Base-by-base conservation (phyloP, 1,139 yeast genomes). In the Hemisphaericaspora lyxosophila region DNA sequence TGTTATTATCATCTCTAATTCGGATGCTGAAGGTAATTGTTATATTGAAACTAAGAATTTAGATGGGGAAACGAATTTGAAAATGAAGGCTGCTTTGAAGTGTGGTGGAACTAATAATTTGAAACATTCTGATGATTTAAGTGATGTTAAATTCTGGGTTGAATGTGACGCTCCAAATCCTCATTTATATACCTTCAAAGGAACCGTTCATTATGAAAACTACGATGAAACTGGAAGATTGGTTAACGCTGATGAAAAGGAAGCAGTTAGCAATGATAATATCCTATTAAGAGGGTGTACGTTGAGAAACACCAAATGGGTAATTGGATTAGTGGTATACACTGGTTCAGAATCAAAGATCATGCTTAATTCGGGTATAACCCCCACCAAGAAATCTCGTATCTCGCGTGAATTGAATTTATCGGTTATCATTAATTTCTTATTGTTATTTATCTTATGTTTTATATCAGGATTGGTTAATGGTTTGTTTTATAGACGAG, bases 41-140 rank as follows among this genome's bases (percentile, higher is more conserved):
- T 90, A 83, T 54, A 82, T 90, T 30, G 97, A 92, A 61, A 92
- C 98, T 1, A 90, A 89, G 55, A 92, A 92, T 59, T 73, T 92
- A 51, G 97, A 92, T 62, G 98, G 98, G 59, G 98, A 92, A 63
- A 88, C 97, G 4, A 92, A 92, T 57, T 73, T 92, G 58, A 92
- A 92, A 60, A 79, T 80, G 35, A 84, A 88, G 45, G 82, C 80
- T 47, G 82, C 95, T 11, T 64, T 92, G 40, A 77, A 79, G 42
- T 79, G 87, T 51, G 89, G 95, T 18, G 75, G 80, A 26, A 59
- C 67, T 9, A 54, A 62, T 17, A 62, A 68, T 36, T 67, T 87
- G 40, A 75, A 73, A 49, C 89, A 78, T 50, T 72, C 94, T 0
- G 66, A 72, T 22, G 97, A 90, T 55, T 73, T 90, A 45, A 83